Conservation (phyloP, 768 basidiomycete genomes). For the Pleurotus eryngii region DNA sequence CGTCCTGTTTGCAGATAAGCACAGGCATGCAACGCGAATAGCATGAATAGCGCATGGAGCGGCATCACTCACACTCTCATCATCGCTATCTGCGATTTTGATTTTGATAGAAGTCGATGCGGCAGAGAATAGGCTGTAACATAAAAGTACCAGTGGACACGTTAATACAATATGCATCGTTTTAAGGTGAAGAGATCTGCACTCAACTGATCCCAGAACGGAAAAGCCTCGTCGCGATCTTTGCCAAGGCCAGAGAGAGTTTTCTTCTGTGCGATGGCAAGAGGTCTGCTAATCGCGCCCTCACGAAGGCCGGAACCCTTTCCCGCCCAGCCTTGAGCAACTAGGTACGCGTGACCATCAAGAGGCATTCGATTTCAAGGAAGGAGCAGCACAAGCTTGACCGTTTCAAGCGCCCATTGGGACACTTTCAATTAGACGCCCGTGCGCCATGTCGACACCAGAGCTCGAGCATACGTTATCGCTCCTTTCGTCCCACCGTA, state of each 20-base stretch:
- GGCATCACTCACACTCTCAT: slow-evolving; percentile 34
- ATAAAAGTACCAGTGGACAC: background rate
- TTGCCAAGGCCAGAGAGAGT: slow-evolving; percentile 85
- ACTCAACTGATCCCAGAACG: slow-evolving; percentile 97
- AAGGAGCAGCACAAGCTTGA: too few relatives aligned
- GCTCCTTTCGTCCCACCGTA: slow-evolving; percentile 74
- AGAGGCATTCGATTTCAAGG: slow-evolving; percentile 20
- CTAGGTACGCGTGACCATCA: slow-evolving; percentile 68
- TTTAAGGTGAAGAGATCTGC: background rate
- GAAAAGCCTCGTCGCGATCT: slow-evolving; percentile 92
- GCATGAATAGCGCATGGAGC: background rate
- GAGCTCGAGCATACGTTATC: slow-evolving; percentile 81
- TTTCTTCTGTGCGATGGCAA: slow-evolving; percentile 81
- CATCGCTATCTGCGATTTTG: slow-evolving; percentile 52
- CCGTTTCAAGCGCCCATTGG: too few relatives aligned
- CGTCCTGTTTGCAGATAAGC: slow-evolving; percentile 12
- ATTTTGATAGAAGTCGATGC: slow-evolving; percentile 83
- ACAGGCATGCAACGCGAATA: background rate
- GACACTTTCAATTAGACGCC: too few relatives aligned
- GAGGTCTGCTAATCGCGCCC: slow-evolving; percentile 73
- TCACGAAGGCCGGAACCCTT: slow-evolving; percentile 82
- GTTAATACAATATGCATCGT: background rate
- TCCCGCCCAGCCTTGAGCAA: slow-evolving; percentile 85
- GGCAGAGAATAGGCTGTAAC: slow-evolving; percentile 69
- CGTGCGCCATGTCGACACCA: slow-evolving; percentile 45